Conservation (phyloP, 805 yeast genomes). For the Suhomyces sp. region DNA sequence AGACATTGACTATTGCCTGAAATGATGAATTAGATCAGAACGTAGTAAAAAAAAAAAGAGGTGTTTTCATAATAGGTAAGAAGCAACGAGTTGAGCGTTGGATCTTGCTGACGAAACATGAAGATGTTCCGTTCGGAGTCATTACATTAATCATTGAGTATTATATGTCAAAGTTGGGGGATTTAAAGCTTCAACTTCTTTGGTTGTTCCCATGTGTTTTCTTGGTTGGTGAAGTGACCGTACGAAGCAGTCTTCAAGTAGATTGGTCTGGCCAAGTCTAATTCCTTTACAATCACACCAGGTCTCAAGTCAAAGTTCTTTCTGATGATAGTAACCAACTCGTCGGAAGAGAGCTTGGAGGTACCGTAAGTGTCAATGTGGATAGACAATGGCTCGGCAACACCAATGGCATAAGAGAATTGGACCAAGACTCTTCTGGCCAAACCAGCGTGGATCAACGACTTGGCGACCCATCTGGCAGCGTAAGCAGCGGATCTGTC, state of each 20-base stretch:
- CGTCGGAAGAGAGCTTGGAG: slow-evolving; percentile 81
- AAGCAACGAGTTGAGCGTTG: slow-evolving; percentile 50
- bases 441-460: slow-evolving; percentile 89
- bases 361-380: slow-evolving; percentile 99
- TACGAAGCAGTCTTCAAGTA: slow-evolving; percentile 98
- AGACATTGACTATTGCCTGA: not conserved
- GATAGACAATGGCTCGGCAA: slow-evolving; percentile 97
- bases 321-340: slow-evolving; percentile 86
- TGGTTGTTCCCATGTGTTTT: slow-evolving; percentile 98
- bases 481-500: slow-evolving; percentile 99
- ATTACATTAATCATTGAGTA: slow-evolving; percentile 43
- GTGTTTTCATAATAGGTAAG: slow-evolving; percentile 9
- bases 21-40: not conserved
- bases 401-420: slow-evolving; percentile 99
- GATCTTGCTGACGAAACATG: slow-evolving; percentile 8
- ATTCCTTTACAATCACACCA: slow-evolving; percentile 95
- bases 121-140: slow-evolving; percentile 24
- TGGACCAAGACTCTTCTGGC: slow-evolving; percentile 98
- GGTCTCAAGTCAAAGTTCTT: slow-evolving; percentile 99
- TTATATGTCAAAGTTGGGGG: slow-evolving; percentile 6
- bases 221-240: slow-evolving; percentile 99
- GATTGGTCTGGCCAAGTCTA: slow-evolving; percentile 98
- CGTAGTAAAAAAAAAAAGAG: slow-evolving; percentile 9
- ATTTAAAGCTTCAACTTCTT: slow-evolving; percentile 64
- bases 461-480: slow-evolving; percentile 99